These are phyloP conservation scores for Puccinia coronata DNA, from an alignment of 1,284 basidiomycete genomes.

Conservation along the genomic window DNA sequence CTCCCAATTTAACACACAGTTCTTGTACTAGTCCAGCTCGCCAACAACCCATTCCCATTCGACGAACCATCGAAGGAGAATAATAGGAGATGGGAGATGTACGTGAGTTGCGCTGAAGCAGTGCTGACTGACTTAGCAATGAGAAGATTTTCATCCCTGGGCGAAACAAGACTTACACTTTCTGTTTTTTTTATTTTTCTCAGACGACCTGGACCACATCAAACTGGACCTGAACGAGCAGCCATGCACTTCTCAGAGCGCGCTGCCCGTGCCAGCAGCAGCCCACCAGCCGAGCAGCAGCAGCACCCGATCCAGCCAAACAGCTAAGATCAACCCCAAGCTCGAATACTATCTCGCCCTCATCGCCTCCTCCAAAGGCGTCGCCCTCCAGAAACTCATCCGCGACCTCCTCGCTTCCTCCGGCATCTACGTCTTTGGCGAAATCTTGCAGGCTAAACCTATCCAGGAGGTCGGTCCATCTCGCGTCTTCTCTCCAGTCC, in stretches of 20 bases:
- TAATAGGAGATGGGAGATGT: not conserved
- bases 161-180: not conserved
- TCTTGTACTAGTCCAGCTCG: no score
- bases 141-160: conserved; percentile 20
- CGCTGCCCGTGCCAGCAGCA: not conserved
- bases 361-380: conserved; percentile 19
- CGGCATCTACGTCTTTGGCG: conserved; percentile 38
- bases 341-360: conserved; percentile 33
- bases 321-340: conserved; percentile 25
- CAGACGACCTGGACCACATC: conserved; percentile 42
- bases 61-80: no score
- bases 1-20: no score
- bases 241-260: not conserved
- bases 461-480: conserved; percentile 24
- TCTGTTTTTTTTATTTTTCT: not conserved
- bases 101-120: not conserved
- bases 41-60: no score
- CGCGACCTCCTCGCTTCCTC: conserved; percentile 5
- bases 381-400: conserved; percentile 18
- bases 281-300: not conserved
- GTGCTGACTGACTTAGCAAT: not conserved
- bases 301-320: conserved; percentile 14
- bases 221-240: conserved; percentile 30
- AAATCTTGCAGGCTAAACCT: conserved; percentile 22
- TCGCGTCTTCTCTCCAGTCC: not conserved